Conservation (phyloP, 495 filamentous ascomycete species). For the Hypoxylon cercidicola region DNA sequence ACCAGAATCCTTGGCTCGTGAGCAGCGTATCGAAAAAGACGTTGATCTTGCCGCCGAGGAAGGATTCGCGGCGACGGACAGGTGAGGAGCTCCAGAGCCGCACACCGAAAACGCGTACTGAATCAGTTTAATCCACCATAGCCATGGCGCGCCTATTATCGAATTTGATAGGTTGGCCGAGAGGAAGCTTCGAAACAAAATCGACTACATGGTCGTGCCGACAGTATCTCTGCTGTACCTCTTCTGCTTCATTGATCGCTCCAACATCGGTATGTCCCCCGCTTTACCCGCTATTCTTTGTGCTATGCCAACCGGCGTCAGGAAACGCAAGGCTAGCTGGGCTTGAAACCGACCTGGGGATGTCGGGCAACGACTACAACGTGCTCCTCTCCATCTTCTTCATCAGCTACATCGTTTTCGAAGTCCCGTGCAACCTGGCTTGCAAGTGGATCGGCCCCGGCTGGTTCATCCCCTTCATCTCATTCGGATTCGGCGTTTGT, state of each 20-base stretch:
- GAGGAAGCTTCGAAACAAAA: slow-evolving; percentile 61
- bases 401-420: slow-evolving; percentile 76
- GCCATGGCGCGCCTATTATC: slow-evolving; percentile 65
- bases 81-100: slow-evolving; percentile 49
- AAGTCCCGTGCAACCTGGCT: slow-evolving; percentile 72
- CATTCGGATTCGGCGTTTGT: slow-evolving; percentile 56
- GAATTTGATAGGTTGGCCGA: slow-evolving; percentile 70
- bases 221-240: slow-evolving; percentile 67
- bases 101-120: background rate
- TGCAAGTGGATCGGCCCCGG: slow-evolving; percentile 72
- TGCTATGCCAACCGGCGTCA: slow-evolving; percentile 38
- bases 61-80: slow-evolving; percentile 69
- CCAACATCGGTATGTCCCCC: slow-evolving; percentile 66
- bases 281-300: background rate
- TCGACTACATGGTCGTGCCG: slow-evolving; percentile 64
- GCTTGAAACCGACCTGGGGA: slow-evolving; percentile 66
- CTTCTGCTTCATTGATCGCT: slow-evolving; percentile 71
- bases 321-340: slow-evolving; percentile 67
- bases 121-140: slow-evolving; percentile 35
- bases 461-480: slow-evolving; percentile 70
- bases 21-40: slow-evolving; percentile 30
- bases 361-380: slow-evolving; percentile 76
- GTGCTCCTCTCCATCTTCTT: slow-evolving; percentile 70
- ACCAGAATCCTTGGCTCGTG: slow-evolving; percentile 4
- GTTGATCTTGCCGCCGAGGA: slow-evolving; percentile 63